These are phyloP conservation scores for Sporisorium sorghi DNA, from an alignment of 1,284 basidiomycete species.

Conservation along the genomic window DNA sequence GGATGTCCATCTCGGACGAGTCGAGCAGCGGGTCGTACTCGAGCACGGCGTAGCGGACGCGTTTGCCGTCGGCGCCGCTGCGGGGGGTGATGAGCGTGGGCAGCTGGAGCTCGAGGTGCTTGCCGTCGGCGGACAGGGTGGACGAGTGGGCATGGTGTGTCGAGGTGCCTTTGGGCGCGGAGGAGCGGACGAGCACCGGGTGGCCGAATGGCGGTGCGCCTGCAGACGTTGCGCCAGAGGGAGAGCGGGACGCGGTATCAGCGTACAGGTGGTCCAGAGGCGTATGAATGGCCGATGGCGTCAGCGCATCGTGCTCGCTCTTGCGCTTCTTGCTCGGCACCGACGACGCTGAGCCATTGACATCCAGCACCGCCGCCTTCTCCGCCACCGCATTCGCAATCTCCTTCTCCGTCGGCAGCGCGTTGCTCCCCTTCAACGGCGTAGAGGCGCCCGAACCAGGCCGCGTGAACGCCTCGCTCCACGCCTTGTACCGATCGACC, in stretches of 20 bases:
- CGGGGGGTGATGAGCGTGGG: conserved; percentile 62
- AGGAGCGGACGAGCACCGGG: conserved; percentile 49
- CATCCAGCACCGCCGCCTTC: conserved; percentile 11
- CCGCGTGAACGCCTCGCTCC: conserved; percentile 58
- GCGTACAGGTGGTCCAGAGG: conserved; percentile 40
- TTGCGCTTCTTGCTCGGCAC: conserved; percentile 25
- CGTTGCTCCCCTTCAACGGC: conserved; percentile 12
- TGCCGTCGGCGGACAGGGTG: conserved; percentile 45
- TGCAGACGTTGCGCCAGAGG: conserved; percentile 10
- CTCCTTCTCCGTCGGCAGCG: conserved; percentile 9
- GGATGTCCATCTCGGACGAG: conserved; percentile 79
- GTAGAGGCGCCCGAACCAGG: conserved; percentile 51
- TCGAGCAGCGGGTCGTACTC: conserved; percentile 76
- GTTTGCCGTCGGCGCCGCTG: conserved; percentile 41
- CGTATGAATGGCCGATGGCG: conserved; percentile 27
- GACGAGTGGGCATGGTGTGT: conserved; percentile 52
- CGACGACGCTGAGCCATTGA: conserved; percentile 18
- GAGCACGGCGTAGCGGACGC: conserved; percentile 59
- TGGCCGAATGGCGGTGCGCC: conserved; percentile 49
- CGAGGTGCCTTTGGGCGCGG: conserved; percentile 54
- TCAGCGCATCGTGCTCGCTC: conserved; percentile 29
- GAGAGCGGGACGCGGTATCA: conserved; percentile 27
- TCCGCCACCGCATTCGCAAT: conserved; percentile 28
- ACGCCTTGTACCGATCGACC: conserved; percentile 62
- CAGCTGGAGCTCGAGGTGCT: conserved; percentile 52